Evolutionary conservation across 257 asterid genomes (phyloP), one percentile per base, ranked within the genome.

Genomic region (Ilex asprella): DNA sequence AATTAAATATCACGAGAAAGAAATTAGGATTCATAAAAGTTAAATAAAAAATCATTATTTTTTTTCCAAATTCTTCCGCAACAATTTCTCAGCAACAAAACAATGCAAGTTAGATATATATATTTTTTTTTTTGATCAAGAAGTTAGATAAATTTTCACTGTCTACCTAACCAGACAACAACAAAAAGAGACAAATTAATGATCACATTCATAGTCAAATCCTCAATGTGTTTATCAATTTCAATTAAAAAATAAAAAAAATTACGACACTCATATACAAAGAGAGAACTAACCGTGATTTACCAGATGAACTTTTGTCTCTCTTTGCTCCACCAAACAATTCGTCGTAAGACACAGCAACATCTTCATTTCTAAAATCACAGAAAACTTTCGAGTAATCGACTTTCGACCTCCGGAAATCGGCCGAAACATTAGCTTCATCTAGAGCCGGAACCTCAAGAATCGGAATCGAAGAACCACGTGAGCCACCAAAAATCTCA

Each of bases 351-450:
- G 94, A 83, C 61, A 70, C 52, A 41, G 78, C 81, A 13, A 78
- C 81, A 57, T 73, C 90, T 39, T 75, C 92, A 59, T 76, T 77
- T 63, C 56, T 51, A 50, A 84, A 69, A 31, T 88, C 86, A 52
- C 96, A 93, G 49, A 91, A 91, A 63, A 87, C 84, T 68, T 68
- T 79, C 59, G 89, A 63, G 79, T 91, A 91, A 67, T 91, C 96
- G 55, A 81, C 71, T 72, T 78, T 75, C 8, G 87, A 71, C 77
- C 69, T 70, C 75, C 78, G 76, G 3, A 13, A 39, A 59, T 74
- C 89, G 4, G 30, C 79, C 56, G 78, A 62, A 64, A 65, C 87
- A 61, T 54, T 59, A 2, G 44, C 73, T 50, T 74, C 82, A 13
- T 83, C 88, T 16, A 91, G 71, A 29, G 60, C 73, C 53, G 93